These are phyloP conservation scores for Teunomyces stri DNA, from an alignment of 805 yeast genomes.

Conservation along the genomic window DNA sequence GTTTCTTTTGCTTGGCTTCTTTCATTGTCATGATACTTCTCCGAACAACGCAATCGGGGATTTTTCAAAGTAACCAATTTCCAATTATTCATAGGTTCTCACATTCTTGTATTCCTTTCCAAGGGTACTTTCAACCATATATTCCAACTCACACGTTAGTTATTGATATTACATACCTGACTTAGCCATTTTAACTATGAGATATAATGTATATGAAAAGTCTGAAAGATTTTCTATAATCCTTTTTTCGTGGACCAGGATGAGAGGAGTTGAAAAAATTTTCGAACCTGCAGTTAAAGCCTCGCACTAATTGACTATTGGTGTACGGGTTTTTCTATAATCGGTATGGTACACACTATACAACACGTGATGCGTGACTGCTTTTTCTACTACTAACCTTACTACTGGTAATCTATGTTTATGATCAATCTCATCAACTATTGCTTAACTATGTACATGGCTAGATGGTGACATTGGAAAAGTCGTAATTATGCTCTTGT, in stretches of 20 bases:
- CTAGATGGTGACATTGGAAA: conserved; percentile 24
- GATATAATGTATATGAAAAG: conserved; percentile 7
- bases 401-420: not conserved
- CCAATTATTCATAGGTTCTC: not conserved
- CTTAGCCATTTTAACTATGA: conserved; percentile 50
- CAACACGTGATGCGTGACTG: not conserved
- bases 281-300: conserved; percentile 5
- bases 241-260: conserved; percentile 5
- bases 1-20: too few species aligned
- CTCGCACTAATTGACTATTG: not conserved
- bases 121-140: not conserved
- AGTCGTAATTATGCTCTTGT: conserved; percentile 43
- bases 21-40: too few species aligned
- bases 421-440: not conserved
- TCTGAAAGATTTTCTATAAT: conserved; percentile 6
- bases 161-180: conserved; percentile 53
- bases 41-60: not conserved
- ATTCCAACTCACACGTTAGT: conserved; percentile 1
- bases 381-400: not conserved
- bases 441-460: conserved; percentile 7
- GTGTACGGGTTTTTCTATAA: not conserved
- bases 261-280: conserved; percentile 8
- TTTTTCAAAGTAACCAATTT: not conserved
- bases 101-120: not conserved
- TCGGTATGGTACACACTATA: not conserved